Evolutionary conservation across 2,329 filamentous ascomycete species (phyloP).

Genomic region (Periconia digitata): DNA sequence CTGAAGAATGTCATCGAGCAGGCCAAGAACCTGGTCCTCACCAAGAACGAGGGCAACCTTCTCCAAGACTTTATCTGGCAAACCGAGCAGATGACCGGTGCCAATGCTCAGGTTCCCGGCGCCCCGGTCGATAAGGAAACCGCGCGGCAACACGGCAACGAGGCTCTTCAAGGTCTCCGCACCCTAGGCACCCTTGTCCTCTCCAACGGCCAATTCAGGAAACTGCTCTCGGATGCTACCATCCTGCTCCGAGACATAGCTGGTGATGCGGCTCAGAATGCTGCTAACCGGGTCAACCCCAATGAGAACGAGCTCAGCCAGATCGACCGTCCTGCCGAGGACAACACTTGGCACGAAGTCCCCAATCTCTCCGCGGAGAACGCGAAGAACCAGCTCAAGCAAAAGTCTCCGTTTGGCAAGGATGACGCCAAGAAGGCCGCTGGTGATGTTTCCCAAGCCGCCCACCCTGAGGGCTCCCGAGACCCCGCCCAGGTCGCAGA

Average conservation of each 20-base stretch:
- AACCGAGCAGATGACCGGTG: conserved; percentile 72
- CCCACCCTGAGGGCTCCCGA: conserved; percentile 58
- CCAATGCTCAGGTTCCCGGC: conserved; percentile 62
- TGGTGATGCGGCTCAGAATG: conserved; percentile 82
- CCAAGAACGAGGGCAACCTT: conserved; percentile 93
- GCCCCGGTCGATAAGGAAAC: conserved; percentile 73
- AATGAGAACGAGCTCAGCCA: conserved; percentile 73
- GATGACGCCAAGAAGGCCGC: conserved; percentile 62
- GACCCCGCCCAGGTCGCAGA: conserved; percentile 58
- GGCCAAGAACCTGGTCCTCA: conserved; percentile 80
- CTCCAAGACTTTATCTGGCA: conserved; percentile 98
- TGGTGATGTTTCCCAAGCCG: conserved; percentile 58
- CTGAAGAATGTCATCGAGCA: conserved; percentile 77
- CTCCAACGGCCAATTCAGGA: conserved; percentile 95
- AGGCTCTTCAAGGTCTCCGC: conserved; percentile 80
- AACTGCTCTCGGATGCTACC: conserved; percentile 78
- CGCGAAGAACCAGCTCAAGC: conserved; percentile 68
- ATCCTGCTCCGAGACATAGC: conserved; percentile 86
- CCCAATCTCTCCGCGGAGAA: conserved; percentile 73
- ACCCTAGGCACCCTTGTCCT: conserved; percentile 87
- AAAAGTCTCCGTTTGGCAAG: conserved; percentile 54
- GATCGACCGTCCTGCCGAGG: conserved; percentile 80
- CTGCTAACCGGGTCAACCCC: conserved; percentile 74
- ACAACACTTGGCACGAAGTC: conserved; percentile 91
- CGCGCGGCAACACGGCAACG: conserved; percentile 79